phyloP scores from a whole-genome alignment of 305 asterid species.

The Fraxinus latifolia region DNA sequence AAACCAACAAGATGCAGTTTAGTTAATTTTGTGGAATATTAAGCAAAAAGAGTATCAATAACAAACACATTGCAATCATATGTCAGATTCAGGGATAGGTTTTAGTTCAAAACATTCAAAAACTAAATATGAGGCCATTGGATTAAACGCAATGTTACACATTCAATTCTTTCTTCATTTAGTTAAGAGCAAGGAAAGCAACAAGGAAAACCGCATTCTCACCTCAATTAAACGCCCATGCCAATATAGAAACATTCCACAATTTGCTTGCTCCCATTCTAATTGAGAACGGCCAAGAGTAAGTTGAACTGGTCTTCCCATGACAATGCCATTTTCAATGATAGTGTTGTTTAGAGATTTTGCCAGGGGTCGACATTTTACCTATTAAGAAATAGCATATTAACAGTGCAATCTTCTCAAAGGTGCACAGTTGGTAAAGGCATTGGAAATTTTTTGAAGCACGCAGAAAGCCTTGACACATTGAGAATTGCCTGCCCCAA shows the following conservation, averaged over 20 bases:
- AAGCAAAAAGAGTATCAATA: background rate
- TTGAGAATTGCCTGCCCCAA: background rate
- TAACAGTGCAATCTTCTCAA: background rate
- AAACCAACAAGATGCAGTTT: background rate
- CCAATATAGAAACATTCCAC: slow-evolving; percentile 78
- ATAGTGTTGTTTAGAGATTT: slow-evolving; percentile 58
- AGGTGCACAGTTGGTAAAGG: background rate
- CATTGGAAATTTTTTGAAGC: background rate
- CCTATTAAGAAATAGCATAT: slow-evolving; percentile 35
- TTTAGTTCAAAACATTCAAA: background rate
- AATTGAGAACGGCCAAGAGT: slow-evolving; percentile 61
- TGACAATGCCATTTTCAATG: slow-evolving; percentile 42
- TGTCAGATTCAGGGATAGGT: background rate
- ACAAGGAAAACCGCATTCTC: slow-evolving; percentile 10
- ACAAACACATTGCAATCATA: background rate
- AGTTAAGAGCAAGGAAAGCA: slow-evolving; percentile 8
- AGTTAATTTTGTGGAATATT: background rate
- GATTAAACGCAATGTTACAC: background rate
- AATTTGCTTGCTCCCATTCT: slow-evolving; percentile 71
- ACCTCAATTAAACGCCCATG: slow-evolving; percentile 87
- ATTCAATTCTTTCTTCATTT: background rate
- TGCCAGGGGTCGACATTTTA: slow-evolving; percentile 59
- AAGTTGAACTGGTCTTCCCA: slow-evolving; percentile 51
- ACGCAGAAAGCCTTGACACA: background rate
- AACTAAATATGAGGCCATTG: background rate